phyloP scores from a whole-genome alignment of 208 protist species.

The Trypanosoma conorhini region DNA sequence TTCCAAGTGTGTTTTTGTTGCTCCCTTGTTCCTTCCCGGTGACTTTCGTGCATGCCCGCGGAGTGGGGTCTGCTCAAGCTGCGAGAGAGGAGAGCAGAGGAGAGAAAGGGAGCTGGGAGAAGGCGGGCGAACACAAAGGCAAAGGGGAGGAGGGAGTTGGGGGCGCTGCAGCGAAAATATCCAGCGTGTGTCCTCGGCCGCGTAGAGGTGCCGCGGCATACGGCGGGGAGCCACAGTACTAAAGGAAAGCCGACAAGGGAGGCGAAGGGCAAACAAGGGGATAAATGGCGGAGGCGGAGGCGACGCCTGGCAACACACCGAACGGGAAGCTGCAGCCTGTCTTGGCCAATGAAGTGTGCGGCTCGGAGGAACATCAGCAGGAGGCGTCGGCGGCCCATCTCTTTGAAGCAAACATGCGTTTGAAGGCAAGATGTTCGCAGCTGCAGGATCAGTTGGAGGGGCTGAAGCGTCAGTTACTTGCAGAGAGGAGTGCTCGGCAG shows the following conservation, averaged over 20 bases:
- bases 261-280: not conserved
- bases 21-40: not conserved
- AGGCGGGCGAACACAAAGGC: not conserved
- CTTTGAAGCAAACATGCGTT: conserved; percentile 26
- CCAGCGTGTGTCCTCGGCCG: not conserved
- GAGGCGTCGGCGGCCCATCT: conserved; percentile 1
- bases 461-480: conserved; percentile 30
- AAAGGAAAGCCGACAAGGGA: not conserved
- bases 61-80: not conserved
- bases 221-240: not conserved
- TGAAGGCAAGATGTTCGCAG: conserved; percentile 23
- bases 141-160: not conserved
- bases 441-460: conserved; percentile 37
- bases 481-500: conserved; percentile 33
- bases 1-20: not conserved
- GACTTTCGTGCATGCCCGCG: not conserved
- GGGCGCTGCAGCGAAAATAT: not conserved
- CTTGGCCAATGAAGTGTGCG: not conserved
- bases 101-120: not conserved
- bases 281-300: not conserved
- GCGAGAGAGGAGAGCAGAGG: not conserved
- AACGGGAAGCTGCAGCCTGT: not conserved
- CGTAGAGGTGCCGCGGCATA: not conserved
- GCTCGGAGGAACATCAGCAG: conserved; percentile 8
- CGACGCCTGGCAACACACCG: not conserved